phyloP scores from a whole-genome alignment of 2,329 filamentous ascomycete genomes.

The Chaetomiaceae sp. region DNA sequence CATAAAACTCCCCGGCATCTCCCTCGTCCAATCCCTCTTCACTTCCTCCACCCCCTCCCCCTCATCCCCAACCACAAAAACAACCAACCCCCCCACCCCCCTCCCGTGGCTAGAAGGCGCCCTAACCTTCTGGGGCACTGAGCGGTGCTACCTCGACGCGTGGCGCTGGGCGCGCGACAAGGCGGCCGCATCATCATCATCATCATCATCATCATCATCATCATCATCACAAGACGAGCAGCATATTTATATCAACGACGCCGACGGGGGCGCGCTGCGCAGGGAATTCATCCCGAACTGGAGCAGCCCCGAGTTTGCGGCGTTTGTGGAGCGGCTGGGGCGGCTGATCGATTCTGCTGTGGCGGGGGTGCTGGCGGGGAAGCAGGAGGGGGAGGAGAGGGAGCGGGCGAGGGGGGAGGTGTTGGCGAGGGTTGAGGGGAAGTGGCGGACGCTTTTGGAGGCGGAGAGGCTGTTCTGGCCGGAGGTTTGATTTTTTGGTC shows the following conservation, averaged over 20 bases:
- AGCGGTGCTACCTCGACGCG: constrained; percentile 57
- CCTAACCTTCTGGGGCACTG: constrained; percentile 72
- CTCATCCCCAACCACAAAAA: not conserved
- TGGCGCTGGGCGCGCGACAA: constrained; percentile 51
- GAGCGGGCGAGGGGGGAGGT: constrained; percentile 32
- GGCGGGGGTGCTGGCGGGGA: constrained; percentile 33
- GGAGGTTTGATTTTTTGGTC: constrained; percentile 17
- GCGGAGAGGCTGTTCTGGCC: constrained; percentile 60
- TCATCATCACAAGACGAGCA: constrained; percentile 15
- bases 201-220: too few species aligned
- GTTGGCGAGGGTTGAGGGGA: constrained; percentile 37
- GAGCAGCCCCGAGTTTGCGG: constrained; percentile 56
- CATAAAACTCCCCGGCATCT: not conserved
- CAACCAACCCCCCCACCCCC: constrained; percentile 1
- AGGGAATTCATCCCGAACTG: constrained; percentile 65
- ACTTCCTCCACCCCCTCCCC: not conserved
- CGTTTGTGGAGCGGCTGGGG: constrained; percentile 53
- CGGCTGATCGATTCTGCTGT: constrained; percentile 52
- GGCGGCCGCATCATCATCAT: too few species aligned
- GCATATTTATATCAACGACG: too few species aligned
- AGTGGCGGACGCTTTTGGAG: constrained; percentile 48
- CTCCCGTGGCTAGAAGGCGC: constrained; percentile 60
- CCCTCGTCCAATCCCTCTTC: not conserved
- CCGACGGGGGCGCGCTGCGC: constrained; percentile 60
- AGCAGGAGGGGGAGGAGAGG: constrained; percentile 14